A percentile compares a stretch with the other conserved stretches of the same genome.
These are phyloP conservation scores for Cytospora mali DNA, from an alignment of 2,329 filamentous ascomycete species.

Conservation along the genomic window DNA sequence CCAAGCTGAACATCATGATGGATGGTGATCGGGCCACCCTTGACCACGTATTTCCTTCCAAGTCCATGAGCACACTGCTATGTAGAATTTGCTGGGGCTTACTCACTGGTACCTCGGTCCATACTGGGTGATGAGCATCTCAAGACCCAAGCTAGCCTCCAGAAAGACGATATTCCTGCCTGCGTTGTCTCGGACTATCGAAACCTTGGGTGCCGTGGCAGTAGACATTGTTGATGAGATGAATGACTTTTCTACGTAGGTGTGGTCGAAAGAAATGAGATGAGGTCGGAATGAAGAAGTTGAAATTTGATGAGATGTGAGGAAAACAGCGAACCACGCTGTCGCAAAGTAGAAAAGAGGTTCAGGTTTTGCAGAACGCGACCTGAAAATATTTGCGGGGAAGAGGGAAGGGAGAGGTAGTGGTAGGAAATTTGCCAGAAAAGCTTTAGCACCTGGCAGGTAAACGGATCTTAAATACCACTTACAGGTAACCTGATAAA, in stretches of 20 bases:
- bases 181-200: slow-evolving; percentile 12
- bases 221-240: background rate
- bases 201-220: background rate
- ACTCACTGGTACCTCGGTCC: slow-evolving; percentile 19
- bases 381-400: background rate
- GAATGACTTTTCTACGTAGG: background rate
- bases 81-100: background rate
- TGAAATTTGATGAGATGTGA: background rate
- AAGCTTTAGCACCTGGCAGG: background rate
- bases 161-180: slow-evolving; percentile 1
- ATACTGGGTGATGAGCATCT: background rate
- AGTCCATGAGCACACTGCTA: background rate
- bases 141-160: background rate
- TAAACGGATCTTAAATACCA: background rate
- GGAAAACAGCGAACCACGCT: background rate
- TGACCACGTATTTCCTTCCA: background rate
- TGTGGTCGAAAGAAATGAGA: background rate
- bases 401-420: background rate
- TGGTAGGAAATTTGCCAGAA: background rate
- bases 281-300: background rate
- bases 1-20: background rate
- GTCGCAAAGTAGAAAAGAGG: background rate
- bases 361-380: background rate
- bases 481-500: background rate
- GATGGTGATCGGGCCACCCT: slow-evolving; percentile 9